Conservation (phyloP, 139 green algal genomes). For the Pleodorina starrii region DNA sequence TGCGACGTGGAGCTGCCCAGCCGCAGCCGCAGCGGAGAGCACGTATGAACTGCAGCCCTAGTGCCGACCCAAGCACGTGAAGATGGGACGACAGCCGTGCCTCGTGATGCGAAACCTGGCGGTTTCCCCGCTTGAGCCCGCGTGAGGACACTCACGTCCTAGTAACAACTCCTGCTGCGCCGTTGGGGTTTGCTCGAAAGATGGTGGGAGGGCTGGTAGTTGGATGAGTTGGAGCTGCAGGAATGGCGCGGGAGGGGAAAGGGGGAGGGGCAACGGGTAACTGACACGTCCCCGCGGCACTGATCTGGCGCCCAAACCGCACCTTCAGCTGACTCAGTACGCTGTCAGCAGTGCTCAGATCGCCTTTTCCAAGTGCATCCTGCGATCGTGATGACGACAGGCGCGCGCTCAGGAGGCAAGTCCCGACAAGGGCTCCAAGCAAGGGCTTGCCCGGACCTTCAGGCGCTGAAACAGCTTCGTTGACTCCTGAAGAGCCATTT, state of each 20-base stretch:
- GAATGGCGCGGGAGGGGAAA: background rate
- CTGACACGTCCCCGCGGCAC: background rate
- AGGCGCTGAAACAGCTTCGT: conserved; percentile 64
- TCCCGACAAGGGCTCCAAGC: background rate
- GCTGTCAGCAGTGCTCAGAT: conserved; percentile 58
- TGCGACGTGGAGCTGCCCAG: no score
- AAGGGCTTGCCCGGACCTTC: conserved; percentile 54
- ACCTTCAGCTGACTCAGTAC: conserved; percentile 76
- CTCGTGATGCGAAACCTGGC: no score
- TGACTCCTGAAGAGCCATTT: conserved; percentile 61
- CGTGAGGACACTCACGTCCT: conserved; percentile 80
- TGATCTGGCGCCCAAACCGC: background rate
- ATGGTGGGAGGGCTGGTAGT: conserved; percentile 81
- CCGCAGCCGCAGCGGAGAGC: no score
- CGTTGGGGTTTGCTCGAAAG: conserved; percentile 71
- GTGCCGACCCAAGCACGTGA: no score
- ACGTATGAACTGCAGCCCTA: no score
- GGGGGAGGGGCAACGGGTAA: background rate
- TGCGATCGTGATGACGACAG: conserved; percentile 18
- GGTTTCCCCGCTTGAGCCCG: no score
- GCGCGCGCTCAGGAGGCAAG: background rate
- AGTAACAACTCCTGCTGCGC: conserved; percentile 84
- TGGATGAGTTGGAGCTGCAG: conserved; percentile 86
- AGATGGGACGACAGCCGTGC: no score
- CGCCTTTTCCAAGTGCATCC: conserved; percentile 67